Base-by-base conservation (phyloP, 1,284 basidiomycete genomes). In the Leccinum glutinopallens region DNA sequence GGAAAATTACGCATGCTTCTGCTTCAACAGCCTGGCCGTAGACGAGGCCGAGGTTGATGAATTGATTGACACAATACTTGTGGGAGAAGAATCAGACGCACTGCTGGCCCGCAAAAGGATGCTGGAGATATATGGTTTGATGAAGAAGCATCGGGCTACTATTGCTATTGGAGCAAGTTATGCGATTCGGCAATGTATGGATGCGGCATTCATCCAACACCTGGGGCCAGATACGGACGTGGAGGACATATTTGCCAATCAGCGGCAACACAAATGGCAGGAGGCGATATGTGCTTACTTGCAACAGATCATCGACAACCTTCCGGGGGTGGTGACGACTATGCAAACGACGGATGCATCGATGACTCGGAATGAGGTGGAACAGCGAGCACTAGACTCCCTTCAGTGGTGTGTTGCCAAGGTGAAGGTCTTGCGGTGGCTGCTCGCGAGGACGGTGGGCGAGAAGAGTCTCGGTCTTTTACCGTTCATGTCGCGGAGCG, bases 91-190 rank as follows among this genome's bases (percentile, higher is more conserved):
- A 25, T 0, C 2, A 4, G n/a, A 51, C 19, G 49, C 49, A 22
- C 4, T 25, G 49, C 0, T 5, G 9, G 49, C n/a, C 0, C 19
- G 49, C 10, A 12, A 22, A 0, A 19, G 10, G 19, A 5, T 22
- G 9, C 19, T 22, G 22, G 49, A 12, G 5, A 51, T 22, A 0
- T 51, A 19, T 6, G 5, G 5, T 0, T 22, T 12, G 49, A 51
- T 51, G 49, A 13, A 51, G 12, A 22, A 22, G 49, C 8, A 19
- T 17, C 9, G n/a, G 17, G 46, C 46, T 17, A n/a, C 46, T 5
- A 39, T 15, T 39, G 13, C 37, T 39, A 39, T 39, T 19, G 49
- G 49, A 19, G 49, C 49, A 1, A 19, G n/a, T 12, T 51, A 22
- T 22, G 10, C 49, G 5, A 22, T 51, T 12, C 22, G 49, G 12